Evolutionary conservation across 129 eudicot genomes (phyloP).

Genomic region (Flaveria linearis): DNA sequence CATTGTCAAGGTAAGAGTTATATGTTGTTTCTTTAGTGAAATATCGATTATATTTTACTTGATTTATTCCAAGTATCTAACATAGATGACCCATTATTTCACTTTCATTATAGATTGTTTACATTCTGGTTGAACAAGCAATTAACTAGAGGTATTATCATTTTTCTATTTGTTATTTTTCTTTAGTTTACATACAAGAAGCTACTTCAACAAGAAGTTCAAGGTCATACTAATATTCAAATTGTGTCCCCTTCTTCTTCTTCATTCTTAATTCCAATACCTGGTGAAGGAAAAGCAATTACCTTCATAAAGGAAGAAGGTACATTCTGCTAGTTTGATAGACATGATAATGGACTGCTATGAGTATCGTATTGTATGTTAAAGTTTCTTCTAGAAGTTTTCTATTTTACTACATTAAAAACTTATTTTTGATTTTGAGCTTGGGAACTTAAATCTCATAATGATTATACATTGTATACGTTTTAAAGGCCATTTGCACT

Average conservation of each 20-base stretch:
- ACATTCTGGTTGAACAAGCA: too few species aligned
- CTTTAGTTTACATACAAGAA: slow-evolving; percentile 9
- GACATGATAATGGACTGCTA: too few species aligned
- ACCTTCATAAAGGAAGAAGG: background rate
- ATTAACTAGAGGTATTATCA: too few species aligned
- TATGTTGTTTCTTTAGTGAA: background rate
- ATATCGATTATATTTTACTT: background rate
- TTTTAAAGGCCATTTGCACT: too few species aligned
- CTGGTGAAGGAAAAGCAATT: background rate
- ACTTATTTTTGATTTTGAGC: too few species aligned
- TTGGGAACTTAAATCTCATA: too few species aligned
- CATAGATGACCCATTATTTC: background rate
- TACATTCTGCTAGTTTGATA: too few species aligned
- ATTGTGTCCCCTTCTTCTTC: background rate
- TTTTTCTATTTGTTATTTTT: background rate
- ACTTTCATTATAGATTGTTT: too few species aligned
- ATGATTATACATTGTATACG: too few species aligned
- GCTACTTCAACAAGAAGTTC: slow-evolving; percentile 17
- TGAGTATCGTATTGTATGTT: too few species aligned
- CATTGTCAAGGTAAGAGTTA: background rate
- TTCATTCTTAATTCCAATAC: background rate
- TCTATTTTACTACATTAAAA: too few species aligned
- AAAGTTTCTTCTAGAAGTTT: too few species aligned
- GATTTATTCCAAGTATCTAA: background rate
- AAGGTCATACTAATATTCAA: slow-evolving; percentile 7